Percentiles rank a stretch among this genome's conserved stretches.
phyloP scores from a whole-genome alignment of 1,284 basidiomycete species.

The Ustilago hordei region DNA sequence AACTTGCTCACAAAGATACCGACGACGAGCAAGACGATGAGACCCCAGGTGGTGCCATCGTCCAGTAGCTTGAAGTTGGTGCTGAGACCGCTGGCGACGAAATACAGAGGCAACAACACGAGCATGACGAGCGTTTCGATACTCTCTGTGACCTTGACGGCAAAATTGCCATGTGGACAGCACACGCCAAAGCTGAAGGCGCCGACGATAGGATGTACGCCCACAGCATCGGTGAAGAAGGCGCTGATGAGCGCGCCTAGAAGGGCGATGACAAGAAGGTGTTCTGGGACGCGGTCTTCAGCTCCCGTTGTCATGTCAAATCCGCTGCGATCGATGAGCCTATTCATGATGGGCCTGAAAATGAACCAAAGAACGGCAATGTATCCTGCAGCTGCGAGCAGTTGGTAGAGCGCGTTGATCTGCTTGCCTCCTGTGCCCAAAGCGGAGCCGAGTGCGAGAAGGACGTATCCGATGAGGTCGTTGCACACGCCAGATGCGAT shows the following conservation, averaged over 20 bases:
- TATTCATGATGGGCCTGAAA: slow-evolving; percentile 45
- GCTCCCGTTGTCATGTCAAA: slow-evolving; percentile 44
- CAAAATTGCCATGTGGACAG: slow-evolving; percentile 53
- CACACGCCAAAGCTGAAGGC: slow-evolving; percentile 53
- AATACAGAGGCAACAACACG: slow-evolving; percentile 54
- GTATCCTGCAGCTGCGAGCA: slow-evolving; percentile 50
- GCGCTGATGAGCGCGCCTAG: slow-evolving; percentile 51
- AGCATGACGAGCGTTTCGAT: slow-evolving; percentile 52
- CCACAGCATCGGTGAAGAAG: slow-evolving; percentile 50
- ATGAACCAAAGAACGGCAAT: slow-evolving; percentile 48
- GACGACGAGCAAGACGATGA: slow-evolving; percentile 49
- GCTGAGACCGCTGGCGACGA: slow-evolving; percentile 50
- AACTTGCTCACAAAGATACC: slow-evolving; percentile 58
- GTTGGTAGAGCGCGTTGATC: slow-evolving; percentile 52
- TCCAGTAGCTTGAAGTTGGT: slow-evolving; percentile 55
- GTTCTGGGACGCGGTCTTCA: slow-evolving; percentile 42
- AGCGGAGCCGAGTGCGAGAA: slow-evolving; percentile 52
- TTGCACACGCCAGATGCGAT: slow-evolving; percentile 57
- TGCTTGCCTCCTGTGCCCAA: slow-evolving; percentile 46
- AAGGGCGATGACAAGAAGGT: slow-evolving; percentile 41
- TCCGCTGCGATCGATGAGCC: slow-evolving; percentile 35
- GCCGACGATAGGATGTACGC: slow-evolving; percentile 57
- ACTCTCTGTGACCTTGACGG: slow-evolving; percentile 53
- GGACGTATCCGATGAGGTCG: slow-evolving; percentile 55
- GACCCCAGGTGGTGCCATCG: slow-evolving; percentile 48